phyloP scores from a whole-genome alignment of 441 rosid genomes.

The Euphorbia schlechtendalii region DNA sequence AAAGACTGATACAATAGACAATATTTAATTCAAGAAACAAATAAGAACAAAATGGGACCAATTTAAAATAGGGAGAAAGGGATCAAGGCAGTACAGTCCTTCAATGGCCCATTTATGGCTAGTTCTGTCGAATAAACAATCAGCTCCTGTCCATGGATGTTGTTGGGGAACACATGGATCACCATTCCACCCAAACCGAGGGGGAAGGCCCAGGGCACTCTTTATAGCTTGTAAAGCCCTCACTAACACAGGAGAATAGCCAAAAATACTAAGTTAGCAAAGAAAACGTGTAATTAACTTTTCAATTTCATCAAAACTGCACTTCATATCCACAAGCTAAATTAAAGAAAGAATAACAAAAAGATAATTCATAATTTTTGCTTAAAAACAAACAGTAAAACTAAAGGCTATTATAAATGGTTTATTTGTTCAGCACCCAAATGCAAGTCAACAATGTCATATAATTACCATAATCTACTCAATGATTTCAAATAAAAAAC shows the following conservation, averaged over 20 bases:
- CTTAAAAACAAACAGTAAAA: neutral
- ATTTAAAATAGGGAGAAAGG: constrained; percentile 17
- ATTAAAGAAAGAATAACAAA: neutral
- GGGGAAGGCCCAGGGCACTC: constrained; percentile 72
- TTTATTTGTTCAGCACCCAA: neutral
- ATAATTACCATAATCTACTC: neutral
- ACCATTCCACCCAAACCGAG: constrained; percentile 96
- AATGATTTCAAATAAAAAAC: neutral
- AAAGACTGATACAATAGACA: neutral
- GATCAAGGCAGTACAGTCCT: constrained; percentile 71
- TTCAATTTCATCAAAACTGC: neutral
- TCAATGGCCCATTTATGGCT: constrained; percentile 99
- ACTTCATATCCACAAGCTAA: neutral
- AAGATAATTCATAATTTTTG: neutral
- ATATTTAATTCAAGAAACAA: neutral
- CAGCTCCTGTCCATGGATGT: constrained; percentile 98
- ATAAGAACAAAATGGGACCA: constrained; percentile 10
- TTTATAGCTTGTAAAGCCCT: constrained; percentile 62
- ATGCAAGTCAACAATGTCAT: neutral
- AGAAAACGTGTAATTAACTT: neutral
- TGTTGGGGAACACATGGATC: constrained; percentile 98
- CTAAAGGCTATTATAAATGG: neutral
- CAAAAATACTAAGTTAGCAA: constrained; percentile 18
- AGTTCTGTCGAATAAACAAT: constrained; percentile 77
- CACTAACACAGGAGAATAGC: constrained; percentile 36